phyloP scores from a whole-genome alignment of 208 protist genomes.

The Acanthamoeba healyi region DNA sequence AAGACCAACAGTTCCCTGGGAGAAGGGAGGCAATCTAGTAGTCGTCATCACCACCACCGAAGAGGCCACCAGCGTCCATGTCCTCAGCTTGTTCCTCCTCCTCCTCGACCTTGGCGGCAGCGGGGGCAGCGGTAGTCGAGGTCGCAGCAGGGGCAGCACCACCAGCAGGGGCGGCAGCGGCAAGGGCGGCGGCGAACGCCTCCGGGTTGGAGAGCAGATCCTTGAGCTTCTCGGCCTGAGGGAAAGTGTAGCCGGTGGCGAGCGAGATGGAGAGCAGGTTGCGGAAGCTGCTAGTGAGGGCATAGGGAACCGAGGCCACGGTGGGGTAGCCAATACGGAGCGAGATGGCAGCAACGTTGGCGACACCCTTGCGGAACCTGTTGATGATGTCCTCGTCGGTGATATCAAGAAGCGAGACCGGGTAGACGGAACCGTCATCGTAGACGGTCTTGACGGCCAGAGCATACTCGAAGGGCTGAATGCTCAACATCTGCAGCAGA shows the following conservation, averaged over 20 bases:
- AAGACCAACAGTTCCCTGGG: background rate
- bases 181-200: constrained; percentile 88
- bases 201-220: constrained; percentile 93
- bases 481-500: constrained; percentile 98
- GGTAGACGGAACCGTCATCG: constrained; percentile 97
- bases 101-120: background rate
- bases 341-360: constrained; percentile 95
- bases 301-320: constrained; percentile 95
- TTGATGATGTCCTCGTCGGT: constrained; percentile 94
- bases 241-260: constrained; percentile 94
- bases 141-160: constrained; percentile 27
- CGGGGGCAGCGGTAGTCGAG: background rate
- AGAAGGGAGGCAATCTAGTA: background rate
- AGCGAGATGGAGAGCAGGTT: constrained; percentile 96
- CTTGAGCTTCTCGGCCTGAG: constrained; percentile 92
- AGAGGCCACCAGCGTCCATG: constrained; percentile 64
- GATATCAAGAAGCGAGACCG: constrained; percentile 95
- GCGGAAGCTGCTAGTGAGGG: constrained; percentile 97
- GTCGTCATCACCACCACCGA: constrained; percentile 50
- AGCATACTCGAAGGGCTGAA: constrained; percentile 99
- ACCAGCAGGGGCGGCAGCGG: constrained; percentile 31
- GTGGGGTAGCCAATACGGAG: constrained; percentile 97
- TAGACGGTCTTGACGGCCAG: constrained; percentile 95
- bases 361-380: constrained; percentile 94
- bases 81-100: constrained; percentile 54